A percentile compares a stretch with the other conserved stretches of the same genome.
Evolutionary conservation across 176 grass and related monocot genomes (phyloP).

Genomic region (Tuctoria greenei): DNA sequence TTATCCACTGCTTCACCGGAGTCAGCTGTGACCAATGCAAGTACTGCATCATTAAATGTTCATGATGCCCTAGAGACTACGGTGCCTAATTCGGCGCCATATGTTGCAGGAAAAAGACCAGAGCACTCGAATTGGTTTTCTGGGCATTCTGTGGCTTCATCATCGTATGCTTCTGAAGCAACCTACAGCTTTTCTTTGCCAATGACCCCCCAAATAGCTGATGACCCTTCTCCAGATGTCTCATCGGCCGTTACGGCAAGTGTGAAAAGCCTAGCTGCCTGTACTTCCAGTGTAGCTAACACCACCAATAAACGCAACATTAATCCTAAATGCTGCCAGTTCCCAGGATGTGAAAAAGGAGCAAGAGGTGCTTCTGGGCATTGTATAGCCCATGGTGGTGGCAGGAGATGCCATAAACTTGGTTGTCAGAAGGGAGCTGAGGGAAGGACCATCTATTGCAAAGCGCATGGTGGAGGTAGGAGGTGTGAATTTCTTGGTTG

Average conservation of each 20-base stretch:
- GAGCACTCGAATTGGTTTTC: conserved; percentile 44
- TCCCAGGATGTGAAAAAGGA: conserved; percentile 67
- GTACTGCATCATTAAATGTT: neutral
- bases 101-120: conserved; percentile 21
- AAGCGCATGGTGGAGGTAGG: conserved; percentile 73
- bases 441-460: conserved; percentile 80
- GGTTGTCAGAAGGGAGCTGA: conserved; percentile 86
- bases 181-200: conserved; percentile 36
- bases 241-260: conserved; percentile 32
- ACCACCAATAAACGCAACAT: conserved; percentile 21
- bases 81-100: conserved; percentile 3
- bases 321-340: conserved; percentile 61
- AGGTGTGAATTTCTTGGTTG: conserved; percentile 72
- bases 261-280: conserved; percentile 49
- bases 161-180: conserved; percentile 25
- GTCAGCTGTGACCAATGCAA: conserved; percentile 36
- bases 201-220: conserved; percentile 11
- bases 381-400: conserved; percentile 84
- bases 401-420: conserved; percentile 55
- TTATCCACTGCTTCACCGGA: conserved; percentile 47
- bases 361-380: conserved; percentile 69
- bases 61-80: neutral
- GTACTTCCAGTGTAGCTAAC: conserved; percentile 46
- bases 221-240: conserved; percentile 41
- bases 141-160: conserved; percentile 20